These are phyloP conservation scores for Ascochyta lentis DNA, from an alignment of 2,329 filamentous ascomycete genomes.

Conservation along the genomic window DNA sequence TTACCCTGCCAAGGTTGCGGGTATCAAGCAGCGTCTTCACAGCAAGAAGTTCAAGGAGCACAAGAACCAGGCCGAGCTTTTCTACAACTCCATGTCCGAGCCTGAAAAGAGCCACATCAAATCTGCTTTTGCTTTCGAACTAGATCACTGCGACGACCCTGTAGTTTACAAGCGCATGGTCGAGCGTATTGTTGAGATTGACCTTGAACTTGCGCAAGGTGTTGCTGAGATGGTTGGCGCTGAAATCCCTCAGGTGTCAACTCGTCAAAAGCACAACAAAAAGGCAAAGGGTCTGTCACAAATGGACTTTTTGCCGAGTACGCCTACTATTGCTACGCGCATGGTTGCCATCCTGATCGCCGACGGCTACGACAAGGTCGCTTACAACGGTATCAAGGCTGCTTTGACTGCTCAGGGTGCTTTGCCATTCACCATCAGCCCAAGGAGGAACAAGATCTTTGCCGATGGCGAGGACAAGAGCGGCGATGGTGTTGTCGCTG, in stretches of 20 bases:
- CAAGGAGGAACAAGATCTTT: constrained; percentile 70
- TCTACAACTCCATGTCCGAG: constrained; percentile 77
- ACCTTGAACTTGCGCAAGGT: constrained; percentile 70
- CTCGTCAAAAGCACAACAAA: constrained; percentile 68
- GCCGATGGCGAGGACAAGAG: constrained; percentile 64
- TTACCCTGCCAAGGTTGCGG: constrained; percentile 68
- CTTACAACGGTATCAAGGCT: constrained; percentile 70
- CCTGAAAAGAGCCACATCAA: constrained; percentile 70
- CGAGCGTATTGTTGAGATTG: constrained; percentile 73
- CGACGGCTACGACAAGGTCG: constrained; percentile 74
- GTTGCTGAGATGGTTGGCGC: constrained; percentile 76
- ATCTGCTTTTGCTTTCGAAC: constrained; percentile 70
- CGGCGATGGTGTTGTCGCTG: constrained; percentile 64
- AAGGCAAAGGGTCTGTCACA: constrained; percentile 73
- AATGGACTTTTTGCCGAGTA: constrained; percentile 67
- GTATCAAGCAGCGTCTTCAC: constrained; percentile 72
- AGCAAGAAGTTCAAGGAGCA: constrained; percentile 81
- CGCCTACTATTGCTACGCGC: constrained; percentile 72
- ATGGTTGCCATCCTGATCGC: constrained; percentile 78
- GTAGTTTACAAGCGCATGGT: constrained; percentile 76
- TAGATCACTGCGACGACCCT: constrained; percentile 83
- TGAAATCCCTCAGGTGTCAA: constrained; percentile 61
- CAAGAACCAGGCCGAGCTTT: constrained; percentile 78
- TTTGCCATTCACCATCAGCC: constrained; percentile 74
- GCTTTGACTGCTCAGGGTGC: constrained; percentile 69